Base-by-base conservation (phyloP, 139 green algal genomes). In the Medakamo hakoo region DNA sequence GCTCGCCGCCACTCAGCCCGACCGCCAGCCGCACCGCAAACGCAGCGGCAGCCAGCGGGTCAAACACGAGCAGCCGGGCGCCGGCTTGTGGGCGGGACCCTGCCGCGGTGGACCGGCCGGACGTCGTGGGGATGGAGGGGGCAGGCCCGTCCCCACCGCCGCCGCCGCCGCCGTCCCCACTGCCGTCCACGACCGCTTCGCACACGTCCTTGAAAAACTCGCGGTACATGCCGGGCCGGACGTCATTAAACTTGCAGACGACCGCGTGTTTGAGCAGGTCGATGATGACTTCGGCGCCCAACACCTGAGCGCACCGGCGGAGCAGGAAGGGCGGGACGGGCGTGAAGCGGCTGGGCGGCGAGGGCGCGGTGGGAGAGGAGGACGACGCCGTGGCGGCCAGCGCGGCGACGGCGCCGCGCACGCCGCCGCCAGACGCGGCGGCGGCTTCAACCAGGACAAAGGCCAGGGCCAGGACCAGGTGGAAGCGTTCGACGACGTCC, bases 241-340 rank as follows among this genome's bases (percentile, higher is more conserved):
- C 80, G 55, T 91, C 81, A 60, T 88, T 91, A 70, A 94, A 94
- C 76, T 94, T 94, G 60, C 82, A 83, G 55, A 95, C 68, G 32
- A 94, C 86, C 3, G 88, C 82, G 62, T 95, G 88, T 77, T 95
- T 95, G 25, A 81, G 73, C 1, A 94, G 68, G 68, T 95, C 88
- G 28, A 94, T 91, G 21, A 83, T 68, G 49, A 85, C 58, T 69
- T 86, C 78, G 2, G 63, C 63, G 3, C 29, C 40, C 21, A 84
- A 71, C 67, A 86, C 71, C 52, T 75, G 59, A 27, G 18, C 49
- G 67, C 73, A 77, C 60, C 31, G 64, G 31, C 60, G 58, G 40
- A 85, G 71, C 69, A 89, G 68, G n/a, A n/a, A n/a, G 59, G 60
- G 32, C 63, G 27, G 20, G 30, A 5, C n/a, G n/a, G n/a, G n/a